These are phyloP conservation scores for Tolypocladium pustulatum DNA, from an alignment of 2,329 filamentous ascomycete genomes.

Conservation along the genomic window DNA sequence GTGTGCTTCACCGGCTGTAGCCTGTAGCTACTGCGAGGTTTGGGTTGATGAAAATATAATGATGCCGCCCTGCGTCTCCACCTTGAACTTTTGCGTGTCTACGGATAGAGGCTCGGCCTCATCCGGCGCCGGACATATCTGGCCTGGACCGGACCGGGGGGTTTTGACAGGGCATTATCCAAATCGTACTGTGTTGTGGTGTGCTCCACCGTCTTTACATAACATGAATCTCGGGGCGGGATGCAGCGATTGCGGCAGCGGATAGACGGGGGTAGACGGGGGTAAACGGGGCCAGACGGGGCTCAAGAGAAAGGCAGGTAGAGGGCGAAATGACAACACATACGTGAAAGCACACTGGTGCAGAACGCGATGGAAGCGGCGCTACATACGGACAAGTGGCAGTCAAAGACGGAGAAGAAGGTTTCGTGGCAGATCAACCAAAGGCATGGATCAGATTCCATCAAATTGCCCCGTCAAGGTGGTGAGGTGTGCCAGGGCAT, in stretches of 20 bases:
- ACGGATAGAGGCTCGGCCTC: no score
- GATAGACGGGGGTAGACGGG: background rate
- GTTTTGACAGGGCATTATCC: background rate
- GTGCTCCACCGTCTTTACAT: conserved; percentile 1
- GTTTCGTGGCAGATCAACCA: conserved; percentile 23
- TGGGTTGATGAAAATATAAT: background rate
- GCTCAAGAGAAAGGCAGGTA: background rate
- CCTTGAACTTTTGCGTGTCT: background rate
- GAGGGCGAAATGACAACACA: background rate
- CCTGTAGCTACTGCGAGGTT: background rate
- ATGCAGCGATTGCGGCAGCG: background rate
- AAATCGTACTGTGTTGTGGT: background rate
- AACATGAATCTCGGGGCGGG: background rate
- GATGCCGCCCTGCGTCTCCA: background rate
- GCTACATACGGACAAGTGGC: background rate
- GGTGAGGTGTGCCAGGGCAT: conserved; percentile 56
- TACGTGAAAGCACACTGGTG: background rate
- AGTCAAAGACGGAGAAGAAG: conserved; percentile 11
- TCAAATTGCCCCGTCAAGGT: conserved; percentile 55
- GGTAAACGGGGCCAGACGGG: background rate
- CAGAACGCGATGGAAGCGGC: background rate
- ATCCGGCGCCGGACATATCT: no score
- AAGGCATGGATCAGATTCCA: conserved; percentile 48
- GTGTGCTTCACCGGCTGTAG: background rate
- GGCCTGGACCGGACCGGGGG: no score